Base-by-base conservation (phyloP, 441 rosid genomes). In the Oxalis stricta region DNA sequence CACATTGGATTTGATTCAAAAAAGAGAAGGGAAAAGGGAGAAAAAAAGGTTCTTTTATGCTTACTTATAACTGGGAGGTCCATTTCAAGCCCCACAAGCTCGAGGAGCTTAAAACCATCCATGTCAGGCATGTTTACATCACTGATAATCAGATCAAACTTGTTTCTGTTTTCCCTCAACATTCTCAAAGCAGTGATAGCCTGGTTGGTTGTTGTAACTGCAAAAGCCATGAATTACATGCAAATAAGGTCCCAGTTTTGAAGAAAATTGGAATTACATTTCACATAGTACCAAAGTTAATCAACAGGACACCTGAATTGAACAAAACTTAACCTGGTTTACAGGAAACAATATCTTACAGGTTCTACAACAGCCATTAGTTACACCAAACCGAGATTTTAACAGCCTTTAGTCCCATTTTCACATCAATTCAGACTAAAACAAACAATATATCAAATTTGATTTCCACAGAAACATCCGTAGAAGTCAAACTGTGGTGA, bases 51-150 rank as follows among this genome's bases (percentile, higher is more conserved):
- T n/a, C n/a, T 20, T 10, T 2, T 38, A 30, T 22, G 52, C 75
- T 33, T 73, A 79, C 84, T 79, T 48, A 89, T 89, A 49, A 89
- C 98, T 37, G 98, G 98, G 58, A 89, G 82, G 69, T 85, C 98
- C 96, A 89, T 89, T 61, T 89, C 96, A 54, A 89, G 92, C 61
- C 94, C 98, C 53, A 82, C 82, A 40, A 76, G 89, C 55, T 91
- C 98, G 37, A 91, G 96, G 30, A 91, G 86, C 81, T 91, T 91
- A 55, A 91, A 91, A 10, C 98, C 98, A 68, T 91, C 89, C 50
- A 84, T 76, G 58, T 87, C 97, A 2, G 99, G 99, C 99, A 92
- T 92, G 62, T 82, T 77, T 26, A 92, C 99, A 73, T 92, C 99
- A 47, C 95, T 92, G 41, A 92, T 92, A 52, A 92, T 92, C 48